These are phyloP conservation scores for Parachlorella kessleri DNA, from an alignment of 139 green algal species.

Conservation along the genomic window DNA sequence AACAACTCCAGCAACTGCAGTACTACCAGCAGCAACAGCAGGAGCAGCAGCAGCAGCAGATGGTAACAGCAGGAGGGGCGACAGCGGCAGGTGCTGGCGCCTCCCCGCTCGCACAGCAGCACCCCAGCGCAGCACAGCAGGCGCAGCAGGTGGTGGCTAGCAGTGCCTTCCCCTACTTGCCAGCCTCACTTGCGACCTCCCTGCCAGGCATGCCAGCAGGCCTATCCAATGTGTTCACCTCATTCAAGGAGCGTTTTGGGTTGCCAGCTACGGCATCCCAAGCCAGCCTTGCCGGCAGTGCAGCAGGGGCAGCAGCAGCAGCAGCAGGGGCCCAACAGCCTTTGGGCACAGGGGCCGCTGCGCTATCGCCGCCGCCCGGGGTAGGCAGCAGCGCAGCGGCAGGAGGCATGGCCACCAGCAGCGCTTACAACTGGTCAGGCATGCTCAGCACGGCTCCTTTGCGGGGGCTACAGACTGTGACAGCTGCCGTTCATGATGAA, in stretches of 20 bases:
- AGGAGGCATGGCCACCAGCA: no score
- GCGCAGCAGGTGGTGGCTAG: background rate
- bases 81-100: background rate
- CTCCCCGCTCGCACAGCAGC: no score
- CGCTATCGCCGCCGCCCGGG: no score
- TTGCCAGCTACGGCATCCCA: conserved; percentile 3
- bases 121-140: background rate
- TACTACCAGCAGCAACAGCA: background rate
- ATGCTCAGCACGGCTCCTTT: no score
- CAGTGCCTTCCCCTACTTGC: background rate
- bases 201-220: background rate
- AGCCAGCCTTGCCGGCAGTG: background rate
- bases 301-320: no score
- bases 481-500: no score
- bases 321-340: no score
- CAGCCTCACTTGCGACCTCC: conserved; percentile 6
- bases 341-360: no score
- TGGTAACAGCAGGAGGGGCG: background rate
- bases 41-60: background rate
- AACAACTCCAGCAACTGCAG: background rate
- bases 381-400: no score
- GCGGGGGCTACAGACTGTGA: no score
- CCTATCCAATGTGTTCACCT: conserved; percentile 12
- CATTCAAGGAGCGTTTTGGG: conserved; percentile 21
- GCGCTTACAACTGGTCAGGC: no score